Evolutionary conservation across 495 filamentous ascomycete species (phyloP), one percentile per base, ranked within the genome.

Genomic region (Parathielavia appendiculata): DNA sequence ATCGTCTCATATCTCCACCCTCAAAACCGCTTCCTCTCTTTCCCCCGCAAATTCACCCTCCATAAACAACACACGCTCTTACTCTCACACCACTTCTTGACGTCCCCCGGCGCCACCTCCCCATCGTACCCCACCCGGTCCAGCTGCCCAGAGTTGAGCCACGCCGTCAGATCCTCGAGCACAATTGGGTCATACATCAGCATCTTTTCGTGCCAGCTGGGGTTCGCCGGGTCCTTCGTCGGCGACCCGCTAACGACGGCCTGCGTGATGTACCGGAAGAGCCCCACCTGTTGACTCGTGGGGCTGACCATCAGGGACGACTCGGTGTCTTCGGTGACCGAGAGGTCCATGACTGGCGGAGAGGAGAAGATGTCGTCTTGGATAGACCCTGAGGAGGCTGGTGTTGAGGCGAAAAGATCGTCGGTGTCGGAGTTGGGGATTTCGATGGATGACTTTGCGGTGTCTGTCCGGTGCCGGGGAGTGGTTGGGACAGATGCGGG

Each of bases 171-270:
- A 56, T 97, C 93, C 70, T 97, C 93, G 1, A 97, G 67, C 0
- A 93, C 77, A 40, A 98, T 87, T 0, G 95, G 91, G 61, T 97
- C 92, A 68, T 92, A 97, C 73, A 96, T 84, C 17, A 97, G 77
- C 47, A 98, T 96, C 70, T 91, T 92, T 75, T 96, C 87, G 54
- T 95, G 77, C 86, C 89, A 97, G 8, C 79, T 89, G 12, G 82
- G 84, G 35, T 73, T 69, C 26, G 58, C 56, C 6, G 71, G 76
- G 65, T 80, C 74, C 43, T 67, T 79, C 16, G 76, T 81, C 56
- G 64, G 80, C 32, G 75, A 78, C 59, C 72, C 74, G 9, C 67
- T 70, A 8, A 66, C 81, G 41, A 96, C 76, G 8, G 86, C 85
- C 40, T 76, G 74, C 3, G 86, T 89, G 54, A 96, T 90, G 59